These are phyloP conservation scores for Solanum habrochaites DNA, from an alignment of 257 asterid genomes.

Conservation along the genomic window DNA sequence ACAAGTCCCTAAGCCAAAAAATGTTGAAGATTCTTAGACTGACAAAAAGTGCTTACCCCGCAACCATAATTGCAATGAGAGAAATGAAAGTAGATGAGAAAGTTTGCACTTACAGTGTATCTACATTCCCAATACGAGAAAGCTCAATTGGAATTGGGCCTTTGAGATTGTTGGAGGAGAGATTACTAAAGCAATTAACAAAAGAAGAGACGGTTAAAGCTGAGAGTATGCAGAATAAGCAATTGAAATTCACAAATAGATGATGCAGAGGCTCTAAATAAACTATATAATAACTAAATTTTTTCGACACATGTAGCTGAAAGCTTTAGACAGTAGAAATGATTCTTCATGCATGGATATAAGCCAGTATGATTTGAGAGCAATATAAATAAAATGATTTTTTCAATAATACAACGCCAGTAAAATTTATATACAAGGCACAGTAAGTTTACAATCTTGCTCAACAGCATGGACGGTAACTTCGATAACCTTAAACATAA, in stretches of 20 bases:
- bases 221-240: neutral
- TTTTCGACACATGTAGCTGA: neutral
- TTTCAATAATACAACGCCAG: neutral
- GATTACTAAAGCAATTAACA: slow-evolving; percentile 35
- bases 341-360: neutral
- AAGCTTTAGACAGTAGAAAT: neutral
- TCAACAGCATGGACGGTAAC: neutral
- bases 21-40: neutral
- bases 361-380: neutral
- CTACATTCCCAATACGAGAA: slow-evolving; percentile 85
- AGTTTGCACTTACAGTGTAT: slow-evolving; percentile 59
- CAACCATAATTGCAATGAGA: neutral
- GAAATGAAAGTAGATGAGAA: neutral
- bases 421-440: neutral
- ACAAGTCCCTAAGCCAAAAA: slow-evolving; percentile 54
- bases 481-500: neutral
- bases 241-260: neutral
- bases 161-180: slow-evolving; percentile 56
- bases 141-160: slow-evolving; percentile 92
- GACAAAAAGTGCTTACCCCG: neutral
- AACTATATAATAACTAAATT: neutral
- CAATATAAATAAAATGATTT: neutral
- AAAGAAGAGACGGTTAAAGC: neutral
- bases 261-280: neutral
- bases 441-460: neutral